Base-by-base conservation (phyloP, 345 rosid species). In the Eutrema heterophyllum region DNA sequence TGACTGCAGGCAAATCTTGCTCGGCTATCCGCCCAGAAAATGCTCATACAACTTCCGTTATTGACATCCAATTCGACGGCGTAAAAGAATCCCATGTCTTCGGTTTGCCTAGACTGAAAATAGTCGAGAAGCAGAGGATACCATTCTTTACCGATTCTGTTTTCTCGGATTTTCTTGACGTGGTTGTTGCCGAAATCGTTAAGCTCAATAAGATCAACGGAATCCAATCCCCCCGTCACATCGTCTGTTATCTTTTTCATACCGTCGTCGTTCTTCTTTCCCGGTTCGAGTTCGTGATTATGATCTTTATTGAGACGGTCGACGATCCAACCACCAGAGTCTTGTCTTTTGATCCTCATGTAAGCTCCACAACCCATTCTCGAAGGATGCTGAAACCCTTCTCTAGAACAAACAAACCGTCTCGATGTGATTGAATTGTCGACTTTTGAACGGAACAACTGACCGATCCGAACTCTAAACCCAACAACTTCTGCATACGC, bases 321-420 rank as follows among this genome's bases (percentile, higher is more conserved):
- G 5, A 89, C 96, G 6, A 88, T 81, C 98, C 98, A 93, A 12
- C 78, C 86, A 63, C 93, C 97, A 56, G 73, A 81, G 41, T 84
- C 94, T 79, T 89, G 92, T 64, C 84, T 88, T 83, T 93, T 93
- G 61, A 93, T 89, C 82, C 96, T 84, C 97, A 91, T 91, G 83
- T 85, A 89, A 72, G 97, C 95, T 26, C 96, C 91, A 68, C 98
- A 93, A 6, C 98, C 98, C 49, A 91, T 83, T 71, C 97, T 84
- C 6, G 97, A 87, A 45, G 98, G 98, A 72, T 91, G 98, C 76
- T 91, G 95, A 83, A 89, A 89, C 58, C 98, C 98, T 85, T 93
- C 98, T 78, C 87, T 91, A 0, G 96, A 93, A 82, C 96, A 93
- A 55, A 93, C 98, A 80, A 93, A 93, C 65, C 96, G 77, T 66